Conservation (phyloP, 2,329 filamentous ascomycete species). For the Mollisia scopiformis region DNA sequence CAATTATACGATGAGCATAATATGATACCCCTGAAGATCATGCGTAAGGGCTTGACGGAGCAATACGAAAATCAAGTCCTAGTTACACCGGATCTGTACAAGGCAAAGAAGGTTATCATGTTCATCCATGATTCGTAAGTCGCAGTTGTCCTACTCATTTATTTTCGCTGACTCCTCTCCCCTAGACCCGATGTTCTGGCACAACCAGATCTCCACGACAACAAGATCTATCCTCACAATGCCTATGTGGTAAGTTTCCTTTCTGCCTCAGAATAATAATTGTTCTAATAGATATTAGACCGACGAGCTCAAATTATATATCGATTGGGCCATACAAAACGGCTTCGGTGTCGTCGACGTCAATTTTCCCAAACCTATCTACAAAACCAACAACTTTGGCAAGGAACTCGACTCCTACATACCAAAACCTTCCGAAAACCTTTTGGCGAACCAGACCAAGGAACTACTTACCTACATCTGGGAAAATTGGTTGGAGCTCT, state of each 20-base stretch:
- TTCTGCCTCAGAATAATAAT: slow-evolving; percentile 9
- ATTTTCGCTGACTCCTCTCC: neutral
- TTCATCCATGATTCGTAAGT: slow-evolving; percentile 90
- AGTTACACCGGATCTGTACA: slow-evolving; percentile 72
- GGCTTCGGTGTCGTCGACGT: slow-evolving; percentile 87
- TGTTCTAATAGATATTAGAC: slow-evolving; percentile 53
- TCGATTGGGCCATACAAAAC: slow-evolving; percentile 79
- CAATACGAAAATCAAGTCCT: slow-evolving; percentile 87
- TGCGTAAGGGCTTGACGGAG: slow-evolving; percentile 71
- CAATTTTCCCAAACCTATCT: slow-evolving; percentile 80
- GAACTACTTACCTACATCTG: slow-evolving; percentile 86
- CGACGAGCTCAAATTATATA: slow-evolving; percentile 79
- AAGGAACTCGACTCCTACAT: slow-evolving; percentile 11
- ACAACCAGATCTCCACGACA: slow-evolving; percentile 69
- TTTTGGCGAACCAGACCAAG: slow-evolving; percentile 57
- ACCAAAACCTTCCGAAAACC: slow-evolving; percentile 50
- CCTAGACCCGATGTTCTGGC: slow-evolving; percentile 70
- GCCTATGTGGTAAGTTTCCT: slow-evolving; percentile 75
- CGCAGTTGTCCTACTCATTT: neutral
- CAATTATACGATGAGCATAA: slow-evolving; percentile 70
- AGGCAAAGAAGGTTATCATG: slow-evolving; percentile 71
- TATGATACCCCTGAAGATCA: slow-evolving; percentile 82
- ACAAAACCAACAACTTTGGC: neutral
- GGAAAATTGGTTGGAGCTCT: slow-evolving; percentile 94
- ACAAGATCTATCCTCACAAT: slow-evolving; percentile 79